Evolutionary conservation across 192 early-diverging fungal genomes (phyloP).

Genomic region (Entomortierella parvispora): DNA sequence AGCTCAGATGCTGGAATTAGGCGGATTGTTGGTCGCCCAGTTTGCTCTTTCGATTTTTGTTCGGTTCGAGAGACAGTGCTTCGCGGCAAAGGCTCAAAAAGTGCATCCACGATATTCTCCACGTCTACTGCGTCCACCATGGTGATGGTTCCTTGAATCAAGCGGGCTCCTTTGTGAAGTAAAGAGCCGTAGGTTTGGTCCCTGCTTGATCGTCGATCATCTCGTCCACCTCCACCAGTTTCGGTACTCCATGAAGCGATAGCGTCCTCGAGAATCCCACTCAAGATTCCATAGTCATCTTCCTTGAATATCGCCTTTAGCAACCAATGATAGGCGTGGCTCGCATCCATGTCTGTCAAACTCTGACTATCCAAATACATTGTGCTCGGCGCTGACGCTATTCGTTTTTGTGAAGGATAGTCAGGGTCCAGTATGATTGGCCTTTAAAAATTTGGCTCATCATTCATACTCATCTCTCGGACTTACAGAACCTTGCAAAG

Average conservation of each 20-base stretch:
- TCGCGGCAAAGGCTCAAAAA: constrained; percentile 45
- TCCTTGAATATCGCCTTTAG: constrained; percentile 55
- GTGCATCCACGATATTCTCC: constrained; percentile 52
- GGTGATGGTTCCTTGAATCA: constrained; percentile 28
- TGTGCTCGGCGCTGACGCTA: constrained; percentile 46
- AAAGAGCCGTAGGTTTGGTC: constrained; percentile 16
- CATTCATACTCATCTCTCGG: neutral
- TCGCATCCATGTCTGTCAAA: constrained; percentile 62
- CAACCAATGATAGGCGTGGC: constrained; percentile 56
- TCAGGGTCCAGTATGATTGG: neutral
- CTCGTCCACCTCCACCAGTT: constrained; percentile 33
- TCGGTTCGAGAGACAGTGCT: neutral
- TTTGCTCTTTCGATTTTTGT: neutral
- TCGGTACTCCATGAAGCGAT: constrained; percentile 61
- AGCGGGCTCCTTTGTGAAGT: constrained; percentile 31
- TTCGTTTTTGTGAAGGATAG: neutral
- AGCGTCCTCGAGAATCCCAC: constrained; percentile 54
- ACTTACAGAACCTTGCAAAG: constrained; percentile 54
- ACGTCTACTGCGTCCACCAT: constrained; percentile 59
- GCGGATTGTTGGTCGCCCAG: constrained; percentile 6
- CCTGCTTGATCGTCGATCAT: constrained; percentile 16
- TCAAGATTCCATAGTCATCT: constrained; percentile 53
- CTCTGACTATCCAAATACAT: constrained; percentile 52
- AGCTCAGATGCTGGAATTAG: constrained; percentile 51
- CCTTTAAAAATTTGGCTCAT: neutral